Evolutionary conservation across 2,329 filamentous ascomycete species (phyloP).

Genomic region (Ophiostoma triangulosporum): DNA sequence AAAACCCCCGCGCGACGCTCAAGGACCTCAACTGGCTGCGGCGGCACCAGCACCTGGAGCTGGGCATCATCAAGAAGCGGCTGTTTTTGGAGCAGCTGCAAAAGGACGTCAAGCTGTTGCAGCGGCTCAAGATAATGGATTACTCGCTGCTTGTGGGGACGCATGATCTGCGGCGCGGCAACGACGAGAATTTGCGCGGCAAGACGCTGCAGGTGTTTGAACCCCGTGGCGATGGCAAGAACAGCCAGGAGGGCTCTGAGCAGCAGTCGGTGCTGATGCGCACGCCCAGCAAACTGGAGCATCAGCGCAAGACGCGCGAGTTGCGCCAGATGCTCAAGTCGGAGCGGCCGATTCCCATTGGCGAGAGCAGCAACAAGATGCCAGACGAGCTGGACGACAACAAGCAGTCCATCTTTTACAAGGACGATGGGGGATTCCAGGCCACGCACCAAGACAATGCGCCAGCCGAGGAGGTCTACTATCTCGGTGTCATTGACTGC

Average conservation of each 20-base stretch:
- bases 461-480: slow-evolving; percentile 87
- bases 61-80: slow-evolving; percentile 77
- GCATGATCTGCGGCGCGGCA: slow-evolving; percentile 78
- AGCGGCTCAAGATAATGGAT: slow-evolving; percentile 93
- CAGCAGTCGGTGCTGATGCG: slow-evolving; percentile 58
- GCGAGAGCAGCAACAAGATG: slow-evolving; percentile 70
- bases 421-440: slow-evolving; percentile 83
- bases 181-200: slow-evolving; percentile 81
- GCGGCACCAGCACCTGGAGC: slow-evolving; percentile 69
- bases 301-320: slow-evolving; percentile 77
- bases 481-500: slow-evolving; percentile 96
- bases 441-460: slow-evolving; percentile 84
- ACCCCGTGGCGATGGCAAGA: slow-evolving; percentile 55
- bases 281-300: slow-evolving; percentile 89
- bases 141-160: slow-evolving; percentile 93
- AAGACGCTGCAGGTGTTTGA: slow-evolving; percentile 93
- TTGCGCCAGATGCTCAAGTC: slow-evolving; percentile 83
- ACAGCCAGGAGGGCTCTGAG: slow-evolving; percentile 23
- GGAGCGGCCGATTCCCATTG: slow-evolving; percentile 88
- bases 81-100: slow-evolving; percentile 83
- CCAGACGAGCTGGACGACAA: slow-evolving; percentile 73
- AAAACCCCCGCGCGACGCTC: slow-evolving; percentile 81
- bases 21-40: slow-evolving; percentile 97
- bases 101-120: slow-evolving; percentile 72
- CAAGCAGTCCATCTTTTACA: slow-evolving; percentile 73